Evolutionary conservation across 768 basidiomycete species (phyloP), one percentile per base, ranked within the genome.

Genomic region (Trametes gibbosa): DNA sequence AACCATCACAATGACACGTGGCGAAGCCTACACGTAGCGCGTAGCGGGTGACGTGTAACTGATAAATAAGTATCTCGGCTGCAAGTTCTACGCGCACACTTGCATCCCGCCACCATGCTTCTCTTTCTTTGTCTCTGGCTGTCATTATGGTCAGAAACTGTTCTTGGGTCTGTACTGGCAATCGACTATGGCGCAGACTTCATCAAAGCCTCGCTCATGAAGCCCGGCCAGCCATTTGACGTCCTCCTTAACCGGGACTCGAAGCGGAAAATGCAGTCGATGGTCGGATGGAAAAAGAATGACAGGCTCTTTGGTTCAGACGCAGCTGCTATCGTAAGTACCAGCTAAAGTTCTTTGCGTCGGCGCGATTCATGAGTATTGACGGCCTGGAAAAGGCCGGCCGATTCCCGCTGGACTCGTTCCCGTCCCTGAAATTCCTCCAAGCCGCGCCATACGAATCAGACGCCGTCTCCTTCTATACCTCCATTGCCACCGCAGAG

Each of bases 121-220:
- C 54, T 61, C n/a, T 66, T 53, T 48, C 52, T 62, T 21, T 69
- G 55, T 62, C 65, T 61, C 47, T 68, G 59, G 65, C 65, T 62
- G 24, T 61, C 50, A 42, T 50, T 49, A 45, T 65, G 48, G 68
- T 63, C 54, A 21, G 61, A 64, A 58, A 53, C 45, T 48, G 67
- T 62, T 19, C 67, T 82, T 41, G 90, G 87, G 21, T 85, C 95
- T 2, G 83, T 98, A 13, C 83, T 99, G 48, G 95, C 95, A 19
- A 92, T 99, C 69, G 97, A 99, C 84, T 98, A 97, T 83, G 97
- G 97, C 70, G 84, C 92, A 17, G 97, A 98, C 75, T 95, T 87
- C 83, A 98, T 95, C 69, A 99, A 98, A 74, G 92, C 94, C 27
- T 95, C 95, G 4, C 77, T 98, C 48, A 66, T 70, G 66, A 65